phyloP scores from a whole-genome alignment of 2,329 filamentous ascomycete genomes.

The Epichloe coenophiala region DNA sequence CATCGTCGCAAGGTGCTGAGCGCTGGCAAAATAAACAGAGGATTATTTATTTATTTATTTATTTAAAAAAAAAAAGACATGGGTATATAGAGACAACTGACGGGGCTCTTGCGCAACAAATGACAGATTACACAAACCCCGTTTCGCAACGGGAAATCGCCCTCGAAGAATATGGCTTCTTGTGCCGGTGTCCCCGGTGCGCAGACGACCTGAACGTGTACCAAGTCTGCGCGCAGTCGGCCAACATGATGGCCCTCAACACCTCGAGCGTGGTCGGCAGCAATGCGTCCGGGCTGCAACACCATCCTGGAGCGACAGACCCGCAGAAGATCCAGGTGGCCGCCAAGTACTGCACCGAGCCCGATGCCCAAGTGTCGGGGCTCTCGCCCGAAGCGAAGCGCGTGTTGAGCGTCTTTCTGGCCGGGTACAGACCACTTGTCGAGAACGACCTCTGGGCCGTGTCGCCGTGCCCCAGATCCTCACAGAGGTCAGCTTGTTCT shows the following conservation, averaged over 20 bases:
- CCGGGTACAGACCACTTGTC: conserved; percentile 12
- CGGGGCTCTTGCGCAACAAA: too few relatives aligned
- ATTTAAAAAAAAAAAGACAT: too few relatives aligned
- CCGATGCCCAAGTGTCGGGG: not conserved
- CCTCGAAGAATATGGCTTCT: conserved; percentile 37
- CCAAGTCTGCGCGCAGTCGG: conserved; percentile 31
- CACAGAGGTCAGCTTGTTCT: conserved; percentile 30
- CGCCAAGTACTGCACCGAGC: not conserved
- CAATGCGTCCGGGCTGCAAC: conserved; percentile 6
- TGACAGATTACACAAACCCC: conserved; percentile 34
- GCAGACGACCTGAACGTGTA: conserved; percentile 38
- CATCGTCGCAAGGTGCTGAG: too few relatives aligned
- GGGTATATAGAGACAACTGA: too few relatives aligned
- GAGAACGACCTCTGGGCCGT: conserved; percentile 29
- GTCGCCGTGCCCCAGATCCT: conserved; percentile 32
- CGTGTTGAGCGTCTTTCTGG: not conserved
- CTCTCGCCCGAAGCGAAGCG: not conserved
- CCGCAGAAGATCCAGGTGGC: conserved; percentile 12
- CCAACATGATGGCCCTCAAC: conserved; percentile 25
- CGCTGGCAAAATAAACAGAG: too few relatives aligned
- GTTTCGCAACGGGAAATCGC: conserved; percentile 27
- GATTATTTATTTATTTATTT: too few relatives aligned
- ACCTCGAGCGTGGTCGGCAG: conserved; percentile 27
- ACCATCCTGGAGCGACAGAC: conserved; percentile 10
- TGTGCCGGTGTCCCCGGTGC: conserved; percentile 38